Evolutionary conservation across 495 filamentous ascomycete species (phyloP), one percentile per base, ranked within the genome.

Genomic region (Penicillium desertorum): DNA sequence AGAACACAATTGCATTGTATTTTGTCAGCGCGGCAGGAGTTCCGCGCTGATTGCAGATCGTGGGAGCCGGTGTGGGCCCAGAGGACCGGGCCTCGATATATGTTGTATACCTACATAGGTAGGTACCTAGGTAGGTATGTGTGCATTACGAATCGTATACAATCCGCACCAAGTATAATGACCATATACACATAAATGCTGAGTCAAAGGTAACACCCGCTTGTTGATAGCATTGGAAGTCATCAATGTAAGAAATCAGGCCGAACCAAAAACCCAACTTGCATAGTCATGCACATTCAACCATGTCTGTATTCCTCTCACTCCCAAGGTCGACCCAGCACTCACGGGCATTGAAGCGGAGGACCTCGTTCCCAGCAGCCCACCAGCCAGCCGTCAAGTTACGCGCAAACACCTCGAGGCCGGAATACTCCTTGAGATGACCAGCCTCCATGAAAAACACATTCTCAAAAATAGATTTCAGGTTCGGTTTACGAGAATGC

Each of bases 341-440:
- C 25, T 86, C 79, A 19, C 78, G 71, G 54, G 79, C 81, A 67
- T 95, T 92, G 64, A 92, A 96, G 56, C 86, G 86, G 22, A 96
- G 70, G 2, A 83, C 89, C 68, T 98, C 90, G 68, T 97, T 83
- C 6, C 94, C 93, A 87, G 88, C 96, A 29, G 83, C 82, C 82
- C 86, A 90, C 93, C 94, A 98, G 2, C 88, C 91, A 39, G 87
- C 82, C 0, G 92, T 95, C 41, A 96, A 73, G 60, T 92, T 85
- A 41, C 94, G 75, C 4, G 92, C 91, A 77, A 97, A 98, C 2
- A 98, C 82, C 73, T 98, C 94, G 27, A 96, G 66, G 4, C 81
- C 90, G 27, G 73, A 63, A 63, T 92, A 90, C 5, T 29, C 23
- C 41, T 76, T n/a, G n/a, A 20, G 46, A 0, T 20, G 44, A 4